These are phyloP conservation scores for Solanum medicagineum DNA, from an alignment of 257 asterid genomes.

Conservation along the genomic window DNA sequence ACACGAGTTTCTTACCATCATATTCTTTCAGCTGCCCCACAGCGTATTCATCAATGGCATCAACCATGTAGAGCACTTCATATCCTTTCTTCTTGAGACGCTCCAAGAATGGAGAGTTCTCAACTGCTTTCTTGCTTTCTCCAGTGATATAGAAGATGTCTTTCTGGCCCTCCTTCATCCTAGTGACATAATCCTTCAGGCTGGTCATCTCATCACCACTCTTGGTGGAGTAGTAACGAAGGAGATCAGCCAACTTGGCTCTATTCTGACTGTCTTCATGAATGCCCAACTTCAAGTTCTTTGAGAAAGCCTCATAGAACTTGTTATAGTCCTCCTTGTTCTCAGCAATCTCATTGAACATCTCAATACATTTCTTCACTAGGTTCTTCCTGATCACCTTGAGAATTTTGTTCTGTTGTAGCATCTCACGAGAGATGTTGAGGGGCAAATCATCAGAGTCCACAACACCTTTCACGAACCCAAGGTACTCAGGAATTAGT, in stretches of 20 bases:
- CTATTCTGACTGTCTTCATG: slow-evolving; percentile 80
- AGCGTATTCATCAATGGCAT: slow-evolving; percentile 74
- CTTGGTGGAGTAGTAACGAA: slow-evolving; percentile 59
- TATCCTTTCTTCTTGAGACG: slow-evolving; percentile 73
- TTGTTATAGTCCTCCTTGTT: slow-evolving; percentile 70
- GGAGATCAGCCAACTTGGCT: slow-evolving; percentile 54
- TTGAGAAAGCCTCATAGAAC: slow-evolving; percentile 66
- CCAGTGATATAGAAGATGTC: slow-evolving; percentile 73
- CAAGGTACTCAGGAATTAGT: slow-evolving; percentile 60
- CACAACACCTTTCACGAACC: slow-evolving; percentile 68
- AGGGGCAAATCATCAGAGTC: slow-evolving; percentile 77
- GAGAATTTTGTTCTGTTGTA: slow-evolving; percentile 73
- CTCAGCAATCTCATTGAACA: slow-evolving; percentile 72
- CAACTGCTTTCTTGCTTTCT: slow-evolving; percentile 71
- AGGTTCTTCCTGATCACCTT: slow-evolving; percentile 71
- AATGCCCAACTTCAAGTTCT: slow-evolving; percentile 69
- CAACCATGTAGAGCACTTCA: slow-evolving; percentile 72
- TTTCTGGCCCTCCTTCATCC: slow-evolving; percentile 87
- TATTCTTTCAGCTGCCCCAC: slow-evolving; percentile 68
- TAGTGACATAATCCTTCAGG: slow-evolving; percentile 66
- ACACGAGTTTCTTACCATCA: slow-evolving; percentile 70
- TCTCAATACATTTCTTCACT: slow-evolving; percentile 78
- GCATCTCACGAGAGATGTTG: slow-evolving; percentile 66
- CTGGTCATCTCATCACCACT: slow-evolving; percentile 81
- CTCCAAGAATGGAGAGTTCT: slow-evolving; percentile 69